Conservation (phyloP, 768 basidiomycete species). For the Paxillus involutus region DNA sequence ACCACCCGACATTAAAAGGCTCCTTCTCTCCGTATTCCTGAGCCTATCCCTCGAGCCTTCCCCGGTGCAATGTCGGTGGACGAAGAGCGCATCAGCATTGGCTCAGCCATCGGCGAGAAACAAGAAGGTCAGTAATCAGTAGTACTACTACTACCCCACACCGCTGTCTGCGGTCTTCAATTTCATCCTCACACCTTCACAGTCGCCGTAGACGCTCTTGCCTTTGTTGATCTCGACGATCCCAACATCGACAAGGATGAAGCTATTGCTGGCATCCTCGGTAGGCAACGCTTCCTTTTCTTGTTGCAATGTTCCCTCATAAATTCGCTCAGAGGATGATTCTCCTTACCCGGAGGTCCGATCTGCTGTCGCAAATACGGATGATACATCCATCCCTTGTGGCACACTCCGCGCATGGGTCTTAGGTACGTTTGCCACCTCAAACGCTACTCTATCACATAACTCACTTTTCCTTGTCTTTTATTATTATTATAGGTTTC, state of each 20-base stretch:
- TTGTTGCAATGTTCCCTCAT: constrained; percentile 16
- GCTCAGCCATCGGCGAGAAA: constrained; percentile 23
- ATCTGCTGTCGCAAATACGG: constrained; percentile 72
- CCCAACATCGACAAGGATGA: constrained; percentile 35
- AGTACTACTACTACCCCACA: not conserved
- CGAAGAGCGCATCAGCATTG: constrained; percentile 15
- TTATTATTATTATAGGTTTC: constrained; percentile 24
- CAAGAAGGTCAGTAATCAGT: constrained; percentile 5
- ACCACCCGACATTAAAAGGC: constrained; percentile 14
- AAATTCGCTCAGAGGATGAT: constrained; percentile 51
- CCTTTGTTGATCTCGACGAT: constrained; percentile 33
- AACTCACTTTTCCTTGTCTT: not conserved
- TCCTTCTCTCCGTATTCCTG: not conserved
- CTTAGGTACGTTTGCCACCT: constrained; percentile 36
- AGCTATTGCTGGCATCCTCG: constrained; percentile 25
- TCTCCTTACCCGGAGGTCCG: constrained; percentile 86
- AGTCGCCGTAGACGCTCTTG: constrained; percentile 1
- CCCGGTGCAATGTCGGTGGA: constrained; percentile 18
- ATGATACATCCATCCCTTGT: constrained; percentile 65
- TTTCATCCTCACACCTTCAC: no score
- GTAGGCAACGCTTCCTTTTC: constrained; percentile 7
- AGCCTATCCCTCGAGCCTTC: not conserved
- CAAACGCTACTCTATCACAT: not conserved
- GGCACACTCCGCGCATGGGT: constrained; percentile 62
- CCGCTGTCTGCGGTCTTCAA: not conserved